Evolutionary conservation across 2,329 filamentous ascomycete species (phyloP).

Genomic region (Hymenoscyphus infarciens): DNA sequence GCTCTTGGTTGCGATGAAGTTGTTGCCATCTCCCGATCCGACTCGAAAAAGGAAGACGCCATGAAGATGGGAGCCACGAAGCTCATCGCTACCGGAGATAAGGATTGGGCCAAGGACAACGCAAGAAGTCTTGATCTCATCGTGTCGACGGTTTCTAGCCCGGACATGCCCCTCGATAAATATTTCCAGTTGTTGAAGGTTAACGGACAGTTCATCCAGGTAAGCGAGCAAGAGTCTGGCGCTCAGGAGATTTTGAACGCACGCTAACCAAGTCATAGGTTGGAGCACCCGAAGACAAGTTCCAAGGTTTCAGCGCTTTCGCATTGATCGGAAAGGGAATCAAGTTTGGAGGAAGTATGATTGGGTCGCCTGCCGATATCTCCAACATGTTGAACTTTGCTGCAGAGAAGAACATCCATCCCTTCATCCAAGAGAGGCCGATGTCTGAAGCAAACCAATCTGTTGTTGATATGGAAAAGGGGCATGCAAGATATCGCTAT

Average conservation of each 20-base stretch:
- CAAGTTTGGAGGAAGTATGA: slow-evolving; percentile 42
- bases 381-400: slow-evolving; percentile 59
- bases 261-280: slow-evolving; percentile 34
- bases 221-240: slow-evolving; percentile 5
- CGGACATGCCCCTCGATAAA: slow-evolving; percentile 57
- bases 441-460: slow-evolving; percentile 57
- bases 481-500: slow-evolving; percentile 51
- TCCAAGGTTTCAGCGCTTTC: slow-evolving; percentile 51
- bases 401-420: slow-evolving; percentile 53
- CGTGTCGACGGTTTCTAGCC: slow-evolving; percentile 53
- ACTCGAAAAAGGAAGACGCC: slow-evolving; percentile 56
- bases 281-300: slow-evolving; percentile 59
- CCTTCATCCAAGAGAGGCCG: slow-evolving; percentile 53
- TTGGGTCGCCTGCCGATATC: slow-evolving; percentile 48
- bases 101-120: slow-evolving; percentile 58
- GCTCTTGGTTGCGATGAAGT: slow-evolving; percentile 66
- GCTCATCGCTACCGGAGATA: slow-evolving; percentile 51
- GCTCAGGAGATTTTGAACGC: not conserved
- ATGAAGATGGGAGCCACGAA: slow-evolving; percentile 57
- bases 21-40: slow-evolving; percentile 60
- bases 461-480: slow-evolving; percentile 53
- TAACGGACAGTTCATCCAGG: slow-evolving; percentile 59
- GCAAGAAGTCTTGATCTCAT: slow-evolving; percentile 53
- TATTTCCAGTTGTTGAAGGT: slow-evolving; percentile 59
- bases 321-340: slow-evolving; percentile 54